A percentile compares a stretch with the other conserved stretches of the same genome.
phyloP scores from a whole-genome alignment of 176 grass and related monocot species.

The Carex scoparia region DNA sequence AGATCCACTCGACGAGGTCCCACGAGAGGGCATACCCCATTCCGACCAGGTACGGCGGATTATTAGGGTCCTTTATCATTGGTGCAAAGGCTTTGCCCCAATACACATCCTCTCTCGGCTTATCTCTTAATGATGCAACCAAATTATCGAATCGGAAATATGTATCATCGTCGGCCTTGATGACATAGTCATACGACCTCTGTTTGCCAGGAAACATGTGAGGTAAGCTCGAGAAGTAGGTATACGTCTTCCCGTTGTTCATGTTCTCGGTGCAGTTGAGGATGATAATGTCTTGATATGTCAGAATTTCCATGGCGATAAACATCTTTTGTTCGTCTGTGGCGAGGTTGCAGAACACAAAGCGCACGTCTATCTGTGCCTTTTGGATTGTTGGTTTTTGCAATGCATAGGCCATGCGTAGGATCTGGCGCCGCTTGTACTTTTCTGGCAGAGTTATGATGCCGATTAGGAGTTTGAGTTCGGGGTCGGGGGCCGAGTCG shows the following conservation, averaged over 20 bases:
- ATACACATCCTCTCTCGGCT: slow-evolving; percentile 38
- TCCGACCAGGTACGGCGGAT: slow-evolving; percentile 35
- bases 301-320: slow-evolving; percentile 34
- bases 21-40: slow-evolving; percentile 46
- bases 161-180: slow-evolving; percentile 43
- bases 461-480: slow-evolving; percentile 35
- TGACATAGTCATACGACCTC: slow-evolving; percentile 37
- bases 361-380: slow-evolving; percentile 33
- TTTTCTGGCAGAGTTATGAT: slow-evolving; percentile 32
- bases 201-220: not conserved
- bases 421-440: slow-evolving; percentile 40
- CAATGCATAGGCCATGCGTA: slow-evolving; percentile 41
- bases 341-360: slow-evolving; percentile 39
- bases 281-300: slow-evolving; percentile 39
- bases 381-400: slow-evolving; percentile 12
- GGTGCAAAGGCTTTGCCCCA: slow-evolving; percentile 23
- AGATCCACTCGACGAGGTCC: slow-evolving; percentile 44
- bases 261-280: slow-evolving; percentile 47
- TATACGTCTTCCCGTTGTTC: slow-evolving; percentile 38
- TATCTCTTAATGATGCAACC: slow-evolving; percentile 24
- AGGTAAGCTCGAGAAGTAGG: slow-evolving; percentile 34
- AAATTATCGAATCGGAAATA: slow-evolving; percentile 27
- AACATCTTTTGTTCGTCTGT: slow-evolving; percentile 31
- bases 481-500: slow-evolving; percentile 6
- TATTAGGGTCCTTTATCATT: slow-evolving; percentile 2